These are phyloP conservation scores for Cyanodermella asteris DNA, from an alignment of 2,329 filamentous ascomycete genomes.

Conservation along the genomic window DNA sequence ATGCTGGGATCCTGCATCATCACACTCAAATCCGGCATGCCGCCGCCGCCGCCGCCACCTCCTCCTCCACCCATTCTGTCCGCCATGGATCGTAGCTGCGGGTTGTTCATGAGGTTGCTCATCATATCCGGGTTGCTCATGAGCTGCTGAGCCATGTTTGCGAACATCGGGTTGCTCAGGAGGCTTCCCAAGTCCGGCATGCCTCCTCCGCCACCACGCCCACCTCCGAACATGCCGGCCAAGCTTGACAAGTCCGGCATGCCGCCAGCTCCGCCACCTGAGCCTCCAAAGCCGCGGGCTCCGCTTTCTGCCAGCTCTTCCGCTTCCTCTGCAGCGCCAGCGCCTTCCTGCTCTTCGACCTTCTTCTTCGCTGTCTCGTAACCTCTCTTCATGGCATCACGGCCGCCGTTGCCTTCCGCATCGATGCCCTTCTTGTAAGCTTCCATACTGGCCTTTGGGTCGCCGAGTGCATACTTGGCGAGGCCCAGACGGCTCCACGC, in stretches of 20 bases:
- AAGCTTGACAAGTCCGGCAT: constrained; percentile 51
- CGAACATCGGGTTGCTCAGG: constrained; percentile 98
- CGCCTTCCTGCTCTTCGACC: constrained; percentile 54
- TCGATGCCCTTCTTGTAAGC: constrained; percentile 87
- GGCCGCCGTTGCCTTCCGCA: constrained; percentile 79
- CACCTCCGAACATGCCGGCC: constrained; percentile 51
- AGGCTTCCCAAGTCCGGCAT: constrained; percentile 75
- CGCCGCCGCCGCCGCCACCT: constrained; percentile 21
- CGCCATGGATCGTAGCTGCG: constrained; percentile 69
- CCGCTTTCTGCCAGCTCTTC: constrained; percentile 20
- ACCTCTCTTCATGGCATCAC: constrained; percentile 92
- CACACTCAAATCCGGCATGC: constrained; percentile 67
- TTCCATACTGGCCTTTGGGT: constrained; percentile 80
- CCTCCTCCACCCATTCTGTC: constrained; percentile 43
- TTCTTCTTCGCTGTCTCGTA: constrained; percentile 80
- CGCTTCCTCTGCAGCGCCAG: constrained; percentile 26
- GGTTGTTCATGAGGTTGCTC: constrained; percentile 71
- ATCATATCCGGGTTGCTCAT: constrained; percentile 95
- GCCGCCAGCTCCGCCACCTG: constrained; percentile 30
- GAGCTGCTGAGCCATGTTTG: constrained; percentile 85
- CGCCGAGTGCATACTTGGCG: constrained; percentile 75
- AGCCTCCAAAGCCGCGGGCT: constrained; percentile 13
- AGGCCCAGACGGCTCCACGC: constrained; percentile 88
- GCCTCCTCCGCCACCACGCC: constrained; percentile 40
- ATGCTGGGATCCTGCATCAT: constrained; percentile 87